A percentile compares a stretch with the other conserved stretches of the same genome.
phyloP scores from a whole-genome alignment of 2,329 filamentous ascomycete species.

The Neofusicoccum sp. region DNA sequence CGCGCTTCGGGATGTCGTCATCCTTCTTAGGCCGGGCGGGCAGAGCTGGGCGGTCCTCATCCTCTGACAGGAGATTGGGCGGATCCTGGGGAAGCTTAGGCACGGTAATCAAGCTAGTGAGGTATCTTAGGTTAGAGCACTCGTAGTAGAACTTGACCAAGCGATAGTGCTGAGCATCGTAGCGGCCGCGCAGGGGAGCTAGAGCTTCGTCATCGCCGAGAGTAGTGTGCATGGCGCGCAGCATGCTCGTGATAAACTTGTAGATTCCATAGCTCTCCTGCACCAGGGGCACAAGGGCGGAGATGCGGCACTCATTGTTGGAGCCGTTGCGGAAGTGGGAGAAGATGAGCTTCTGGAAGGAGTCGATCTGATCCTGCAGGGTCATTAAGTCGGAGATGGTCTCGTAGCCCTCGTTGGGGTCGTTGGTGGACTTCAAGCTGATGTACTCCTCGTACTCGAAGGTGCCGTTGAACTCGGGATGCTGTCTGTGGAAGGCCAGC shows the following conservation, averaged over 20 bases:
- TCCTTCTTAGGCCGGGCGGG: constrained; percentile 71
- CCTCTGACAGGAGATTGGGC: constrained; percentile 81
- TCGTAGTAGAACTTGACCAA: constrained; percentile 99
- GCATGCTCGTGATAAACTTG: constrained; percentile 99
- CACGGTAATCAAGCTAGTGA: constrained; percentile 93
- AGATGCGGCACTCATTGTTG: constrained; percentile 96
- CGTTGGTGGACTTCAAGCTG: constrained; percentile 95
- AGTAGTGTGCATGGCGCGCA: constrained; percentile 93
- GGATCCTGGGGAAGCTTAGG: constrained; percentile 94
- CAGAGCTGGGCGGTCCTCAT: constrained; percentile 72
- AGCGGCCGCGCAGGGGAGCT: constrained; percentile 80
- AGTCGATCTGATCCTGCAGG: constrained; percentile 95
- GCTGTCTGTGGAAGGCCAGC: constrained; percentile 91
- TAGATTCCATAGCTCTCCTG: constrained; percentile 99
- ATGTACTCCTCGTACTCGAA: constrained; percentile 99
- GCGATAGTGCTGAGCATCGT: constrained; percentile 94
- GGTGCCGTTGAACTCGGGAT: constrained; percentile 97
- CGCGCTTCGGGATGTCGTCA: constrained; percentile 60
- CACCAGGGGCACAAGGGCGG: constrained; percentile 86
- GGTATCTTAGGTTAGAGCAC: constrained; percentile 93
- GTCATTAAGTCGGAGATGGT: constrained; percentile 96
- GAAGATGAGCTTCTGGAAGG: constrained; percentile 97
- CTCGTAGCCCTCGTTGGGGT: constrained; percentile 95
- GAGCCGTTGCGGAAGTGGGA: constrained; percentile 88
- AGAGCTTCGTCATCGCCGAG: constrained; percentile 93